Conservation (phyloP, 371 early-diverging fungal species). For the Mortierella sp. region DNA sequence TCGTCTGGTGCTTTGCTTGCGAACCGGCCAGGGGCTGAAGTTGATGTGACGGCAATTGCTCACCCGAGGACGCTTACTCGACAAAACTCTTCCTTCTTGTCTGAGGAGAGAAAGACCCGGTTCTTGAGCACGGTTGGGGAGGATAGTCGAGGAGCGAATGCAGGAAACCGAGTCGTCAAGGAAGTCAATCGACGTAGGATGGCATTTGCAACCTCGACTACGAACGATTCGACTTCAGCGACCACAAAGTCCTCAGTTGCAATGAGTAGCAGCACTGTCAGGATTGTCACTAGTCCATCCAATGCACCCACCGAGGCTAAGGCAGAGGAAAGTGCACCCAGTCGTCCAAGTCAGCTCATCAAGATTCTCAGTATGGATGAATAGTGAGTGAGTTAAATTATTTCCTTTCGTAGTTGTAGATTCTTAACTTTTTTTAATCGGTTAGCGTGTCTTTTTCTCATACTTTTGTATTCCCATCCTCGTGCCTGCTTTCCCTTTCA, state of each 20-base stretch:
- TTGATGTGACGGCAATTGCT: constrained; percentile 14
- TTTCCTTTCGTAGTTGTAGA: too few species aligned
- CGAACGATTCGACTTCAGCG: not conserved
- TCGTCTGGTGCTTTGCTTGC: not conserved
- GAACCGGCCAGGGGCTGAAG: not conserved
- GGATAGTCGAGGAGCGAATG: constrained; percentile 22
- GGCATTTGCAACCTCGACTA: constrained; percentile 35
- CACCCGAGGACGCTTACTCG: constrained; percentile 23
- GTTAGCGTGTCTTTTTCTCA: too few species aligned
- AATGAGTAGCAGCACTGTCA: not conserved
- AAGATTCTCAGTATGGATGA: constrained; percentile 1
- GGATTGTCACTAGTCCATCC: not conserved
- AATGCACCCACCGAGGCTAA: not conserved
- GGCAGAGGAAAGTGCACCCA: not conserved
- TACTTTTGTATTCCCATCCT: too few species aligned
- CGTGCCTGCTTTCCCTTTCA: too few species aligned
- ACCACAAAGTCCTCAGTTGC: constrained; percentile 1
- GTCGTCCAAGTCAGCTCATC: not conserved
- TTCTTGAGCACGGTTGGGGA: constrained; percentile 45
- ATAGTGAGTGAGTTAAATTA: not conserved
- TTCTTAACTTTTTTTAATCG: too few species aligned
- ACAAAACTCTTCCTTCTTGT: constrained; percentile 38
- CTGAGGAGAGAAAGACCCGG: constrained; percentile 29
- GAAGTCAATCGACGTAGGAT: constrained; percentile 46
- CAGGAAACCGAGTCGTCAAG: constrained; percentile 24